phyloP scores from a whole-genome alignment of 1,284 basidiomycete genomes.

The Boletus mariae region DNA sequence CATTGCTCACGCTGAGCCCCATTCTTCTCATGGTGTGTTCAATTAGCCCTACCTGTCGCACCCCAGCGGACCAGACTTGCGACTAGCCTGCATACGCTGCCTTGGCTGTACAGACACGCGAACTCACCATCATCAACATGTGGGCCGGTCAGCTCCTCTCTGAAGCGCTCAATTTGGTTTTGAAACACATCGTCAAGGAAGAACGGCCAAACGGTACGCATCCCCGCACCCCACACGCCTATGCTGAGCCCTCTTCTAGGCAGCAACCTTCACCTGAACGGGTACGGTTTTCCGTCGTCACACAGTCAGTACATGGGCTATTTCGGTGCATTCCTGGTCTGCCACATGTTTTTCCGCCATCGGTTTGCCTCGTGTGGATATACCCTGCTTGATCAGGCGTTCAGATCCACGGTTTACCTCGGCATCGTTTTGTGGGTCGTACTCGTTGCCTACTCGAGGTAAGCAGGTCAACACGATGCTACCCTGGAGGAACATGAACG shows the following conservation, averaged over 20 bases:
- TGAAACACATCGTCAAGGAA: slow-evolving; percentile 70
- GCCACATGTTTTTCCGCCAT: slow-evolving; percentile 72
- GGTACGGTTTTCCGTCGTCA: slow-evolving; percentile 86
- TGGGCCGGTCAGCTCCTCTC: slow-evolving; percentile 77
- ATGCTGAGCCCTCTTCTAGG: slow-evolving; percentile 12
- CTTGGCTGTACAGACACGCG: slow-evolving; percentile 72
- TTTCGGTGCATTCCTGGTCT: slow-evolving; percentile 72
- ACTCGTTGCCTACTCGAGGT: slow-evolving; percentile 80
- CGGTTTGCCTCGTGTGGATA: slow-evolving; percentile 55
- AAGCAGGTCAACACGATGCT: neutral
- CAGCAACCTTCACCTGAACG: slow-evolving; percentile 38
- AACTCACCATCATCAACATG: slow-evolving; percentile 76
- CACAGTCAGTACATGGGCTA: slow-evolving; percentile 90
- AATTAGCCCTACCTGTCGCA: neutral
- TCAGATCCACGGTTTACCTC: slow-evolving; percentile 46
- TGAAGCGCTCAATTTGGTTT: slow-evolving; percentile 66
- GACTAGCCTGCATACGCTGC: slow-evolving; percentile 73
- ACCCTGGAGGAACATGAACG: neutral
- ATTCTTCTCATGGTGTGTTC: slow-evolving; percentile 68
- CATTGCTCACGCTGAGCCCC: slow-evolving; percentile 70
- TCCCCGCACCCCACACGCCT: neutral
- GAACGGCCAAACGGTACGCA: slow-evolving; percentile 63
- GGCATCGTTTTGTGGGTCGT: slow-evolving; percentile 53
- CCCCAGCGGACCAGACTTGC: slow-evolving; percentile 7
- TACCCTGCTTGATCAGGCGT: slow-evolving; percentile 46